phyloP scores from a whole-genome alignment of 208 protist species.

The Acanthamoeba sp. region DNA sequence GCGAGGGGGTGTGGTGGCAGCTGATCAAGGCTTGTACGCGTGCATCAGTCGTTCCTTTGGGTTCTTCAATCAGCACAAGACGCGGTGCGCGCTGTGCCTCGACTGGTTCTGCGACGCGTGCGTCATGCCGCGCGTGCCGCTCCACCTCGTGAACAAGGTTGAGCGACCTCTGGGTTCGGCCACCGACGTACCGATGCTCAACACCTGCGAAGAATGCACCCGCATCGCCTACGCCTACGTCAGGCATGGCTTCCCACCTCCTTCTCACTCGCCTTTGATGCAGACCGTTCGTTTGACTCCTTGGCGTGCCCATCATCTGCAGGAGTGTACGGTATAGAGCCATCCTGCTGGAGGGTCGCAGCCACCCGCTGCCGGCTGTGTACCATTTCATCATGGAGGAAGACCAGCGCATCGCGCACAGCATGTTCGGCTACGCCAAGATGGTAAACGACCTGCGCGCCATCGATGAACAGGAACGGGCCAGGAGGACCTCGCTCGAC shows the following conservation, averaged over 20 bases:
- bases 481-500: background rate
- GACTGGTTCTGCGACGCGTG: conserved; percentile 55
- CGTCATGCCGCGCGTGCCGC: conserved; percentile 57
- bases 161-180: background rate
- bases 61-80: conserved; percentile 57
- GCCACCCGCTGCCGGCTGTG: conserved; percentile 24
- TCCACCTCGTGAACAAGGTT: conserved; percentile 58
- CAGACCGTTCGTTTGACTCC: background rate
- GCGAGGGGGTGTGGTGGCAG: too few relatives aligned
- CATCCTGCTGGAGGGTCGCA: conserved; percentile 14
- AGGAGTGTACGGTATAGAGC: conserved; percentile 42
- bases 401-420: conserved; percentile 42
- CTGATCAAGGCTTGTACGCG: background rate
- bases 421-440: conserved; percentile 55
- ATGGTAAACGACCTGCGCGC: conserved; percentile 21
- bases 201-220: conserved; percentile 61
- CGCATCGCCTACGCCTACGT: conserved; percentile 55
- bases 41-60: conserved; percentile 20
- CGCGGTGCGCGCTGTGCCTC: conserved; percentile 20
- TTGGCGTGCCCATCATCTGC: background rate
- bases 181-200: conserved; percentile 25
- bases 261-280: background rate
- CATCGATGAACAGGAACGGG: conserved; percentile 37
- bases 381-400: conserved; percentile 5
- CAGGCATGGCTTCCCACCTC: background rate